A percentile compares a stretch with the other conserved stretches of the same genome.
phyloP scores from a whole-genome alignment of 352 stramenopile genomes.

The Blastocystis sp. region DNA sequence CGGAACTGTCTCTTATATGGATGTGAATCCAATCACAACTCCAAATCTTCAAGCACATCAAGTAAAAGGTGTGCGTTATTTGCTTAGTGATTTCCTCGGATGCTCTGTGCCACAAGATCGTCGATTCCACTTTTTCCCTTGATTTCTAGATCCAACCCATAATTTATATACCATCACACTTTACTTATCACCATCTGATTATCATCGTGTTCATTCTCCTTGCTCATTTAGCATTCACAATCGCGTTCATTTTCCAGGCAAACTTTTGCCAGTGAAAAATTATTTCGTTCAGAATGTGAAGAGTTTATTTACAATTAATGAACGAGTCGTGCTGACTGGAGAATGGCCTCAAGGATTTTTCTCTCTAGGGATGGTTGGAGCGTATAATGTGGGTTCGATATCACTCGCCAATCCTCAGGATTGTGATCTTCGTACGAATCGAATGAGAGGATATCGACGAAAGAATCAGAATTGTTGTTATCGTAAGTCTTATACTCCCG shows the following conservation, averaged over 20 bases:
- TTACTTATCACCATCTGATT: conserved; percentile 57
- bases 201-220: conserved; percentile 49
- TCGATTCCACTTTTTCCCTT: background rate
- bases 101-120: background rate
- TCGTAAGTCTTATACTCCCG: background rate
- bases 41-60: conserved; percentile 37
- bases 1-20: conserved; percentile 7
- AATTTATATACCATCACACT: conserved; percentile 44
- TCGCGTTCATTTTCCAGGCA: conserved; percentile 39
- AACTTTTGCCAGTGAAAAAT: conserved; percentile 42
- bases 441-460: background rate
- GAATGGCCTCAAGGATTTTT: conserved; percentile 30
- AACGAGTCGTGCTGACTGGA: conserved; percentile 39
- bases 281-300: conserved; percentile 46
- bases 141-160: background rate
- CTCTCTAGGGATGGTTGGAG: conserved; percentile 48
- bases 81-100: conserved; percentile 40
- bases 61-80: conserved; percentile 54
- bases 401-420: background rate
- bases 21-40: background rate
- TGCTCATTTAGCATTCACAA: background rate
- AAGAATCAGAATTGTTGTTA: background rate
- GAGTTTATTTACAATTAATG: conserved; percentile 62
- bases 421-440: background rate
- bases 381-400: conserved; percentile 59